phyloP scores from a whole-genome alignment of 2,329 filamentous ascomycete genomes.

The Monascus ruber region DNA sequence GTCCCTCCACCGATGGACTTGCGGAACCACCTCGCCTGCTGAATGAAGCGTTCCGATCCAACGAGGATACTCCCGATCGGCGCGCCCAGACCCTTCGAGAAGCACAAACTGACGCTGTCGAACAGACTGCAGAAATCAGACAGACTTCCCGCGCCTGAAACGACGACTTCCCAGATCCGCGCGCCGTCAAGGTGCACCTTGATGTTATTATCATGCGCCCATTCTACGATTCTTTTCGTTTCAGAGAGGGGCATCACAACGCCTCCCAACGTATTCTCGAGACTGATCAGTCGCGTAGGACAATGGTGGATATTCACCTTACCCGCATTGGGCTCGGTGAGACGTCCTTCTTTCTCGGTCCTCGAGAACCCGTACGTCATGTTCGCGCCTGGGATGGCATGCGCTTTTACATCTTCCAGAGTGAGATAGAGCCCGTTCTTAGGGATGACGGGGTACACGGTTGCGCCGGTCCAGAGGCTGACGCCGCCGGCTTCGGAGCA shows the following conservation, averaged over 20 bases:
- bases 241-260: constrained; percentile 17
- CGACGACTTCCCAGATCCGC: constrained; percentile 18
- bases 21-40: constrained; percentile 54
- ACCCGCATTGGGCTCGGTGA: background rate
- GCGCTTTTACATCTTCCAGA: constrained; percentile 20
- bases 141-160: constrained; percentile 12
- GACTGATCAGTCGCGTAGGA: constrained; percentile 19
- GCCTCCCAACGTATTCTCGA: constrained; percentile 19
- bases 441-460: constrained; percentile 17
- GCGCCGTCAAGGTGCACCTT: constrained; percentile 21
- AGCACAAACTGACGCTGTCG: constrained; percentile 51
- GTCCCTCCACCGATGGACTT: background rate
- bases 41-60: constrained; percentile 46
- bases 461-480: constrained; percentile 21
- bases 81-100: constrained; percentile 72
- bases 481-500: constrained; percentile 19
- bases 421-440: constrained; percentile 24
- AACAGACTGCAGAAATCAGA: constrained; percentile 21
- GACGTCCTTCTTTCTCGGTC: background rate
- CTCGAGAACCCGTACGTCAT: constrained; percentile 6
- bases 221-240: constrained; percentile 16
- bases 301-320: constrained; percentile 12
- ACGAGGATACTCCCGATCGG: constrained; percentile 68
- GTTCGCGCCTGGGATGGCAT: constrained; percentile 16
- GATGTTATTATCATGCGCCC: constrained; percentile 9